A percentile compares a stretch with the other conserved stretches of the same genome.
phyloP scores from a whole-genome alignment of 202 grass and related monocot genomes.

The Carex arenaria region DNA sequence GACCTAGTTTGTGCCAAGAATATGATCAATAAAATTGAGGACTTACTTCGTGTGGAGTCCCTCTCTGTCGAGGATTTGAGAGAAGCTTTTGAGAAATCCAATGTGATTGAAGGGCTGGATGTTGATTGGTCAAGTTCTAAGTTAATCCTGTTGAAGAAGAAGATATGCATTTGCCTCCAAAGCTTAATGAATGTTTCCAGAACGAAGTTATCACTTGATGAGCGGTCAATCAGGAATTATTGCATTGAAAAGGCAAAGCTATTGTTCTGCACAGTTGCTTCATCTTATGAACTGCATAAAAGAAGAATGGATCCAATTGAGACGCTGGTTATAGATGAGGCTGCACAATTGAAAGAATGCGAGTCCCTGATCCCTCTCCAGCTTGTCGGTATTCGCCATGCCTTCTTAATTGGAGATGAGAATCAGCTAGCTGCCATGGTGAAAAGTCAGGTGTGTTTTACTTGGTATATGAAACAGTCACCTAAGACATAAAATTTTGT shows the following conservation, averaged over 20 bases:
- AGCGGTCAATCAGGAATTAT: constrained; percentile 39
- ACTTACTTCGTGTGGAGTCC: constrained; percentile 25
- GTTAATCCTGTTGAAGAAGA: constrained; percentile 40
- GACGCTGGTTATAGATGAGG: constrained; percentile 83
- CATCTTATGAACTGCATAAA: constrained; percentile 47
- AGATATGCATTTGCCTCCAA: constrained; percentile 48
- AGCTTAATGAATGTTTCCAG: constrained; percentile 35
- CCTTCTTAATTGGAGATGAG: constrained; percentile 85
- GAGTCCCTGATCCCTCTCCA: constrained; percentile 83
- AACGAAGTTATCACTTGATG: background rate
- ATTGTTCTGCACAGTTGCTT: constrained; percentile 76
- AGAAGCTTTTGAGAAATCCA: constrained; percentile 36
- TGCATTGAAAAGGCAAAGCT: constrained; percentile 61
- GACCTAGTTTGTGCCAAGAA: constrained; percentile 37
- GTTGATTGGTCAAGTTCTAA: constrained; percentile 31
- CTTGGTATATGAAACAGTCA: background rate
- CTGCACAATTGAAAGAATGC: constrained; percentile 86
- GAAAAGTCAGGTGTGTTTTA: constrained; percentile 62
- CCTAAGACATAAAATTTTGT: background rate
- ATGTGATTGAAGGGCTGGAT: constrained; percentile 30
- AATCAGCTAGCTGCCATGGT: constrained; percentile 74
- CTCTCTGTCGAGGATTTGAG: constrained; percentile 49
- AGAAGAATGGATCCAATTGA: constrained; percentile 52
- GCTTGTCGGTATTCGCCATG: constrained; percentile 41
- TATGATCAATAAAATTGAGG: constrained; percentile 38